phyloP scores from a whole-genome alignment of 2,329 filamentous ascomycete species.

The Cordyceps javanica region DNA sequence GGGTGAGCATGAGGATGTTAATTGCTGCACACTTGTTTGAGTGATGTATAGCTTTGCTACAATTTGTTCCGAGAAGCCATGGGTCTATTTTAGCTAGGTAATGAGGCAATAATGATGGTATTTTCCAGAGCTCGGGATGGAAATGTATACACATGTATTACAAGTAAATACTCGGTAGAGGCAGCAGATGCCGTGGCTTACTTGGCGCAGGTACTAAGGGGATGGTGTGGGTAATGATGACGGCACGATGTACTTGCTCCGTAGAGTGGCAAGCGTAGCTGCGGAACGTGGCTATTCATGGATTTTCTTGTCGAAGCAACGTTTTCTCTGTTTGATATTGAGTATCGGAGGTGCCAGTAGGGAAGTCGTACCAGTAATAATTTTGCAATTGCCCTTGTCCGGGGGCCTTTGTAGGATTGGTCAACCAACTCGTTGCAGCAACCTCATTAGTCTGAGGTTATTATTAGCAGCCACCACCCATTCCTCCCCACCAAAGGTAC shows the following conservation, averaged over 20 bases:
- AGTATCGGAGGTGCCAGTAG: too few relatives aligned
- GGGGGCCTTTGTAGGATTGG: too few relatives aligned
- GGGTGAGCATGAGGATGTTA: not conserved
- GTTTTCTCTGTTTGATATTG: too few relatives aligned
- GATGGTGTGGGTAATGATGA: constrained; percentile 9
- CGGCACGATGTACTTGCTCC: constrained; percentile 1
- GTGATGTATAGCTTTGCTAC: not conserved
- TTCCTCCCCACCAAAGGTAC: not conserved
- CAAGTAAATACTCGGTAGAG: too few relatives aligned
- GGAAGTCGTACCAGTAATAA: too few relatives aligned
- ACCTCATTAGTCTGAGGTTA: not conserved
- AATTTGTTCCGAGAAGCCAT: not conserved
- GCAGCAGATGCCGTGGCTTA: not conserved
- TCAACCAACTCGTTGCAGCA: too few relatives aligned
- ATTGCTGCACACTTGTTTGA: not conserved
- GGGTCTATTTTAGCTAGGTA: constrained; percentile 1
- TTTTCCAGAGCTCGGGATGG: not conserved
- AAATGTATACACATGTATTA: not conserved
- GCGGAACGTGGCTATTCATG: not conserved
- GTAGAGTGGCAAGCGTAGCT: too few relatives aligned
- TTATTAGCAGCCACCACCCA: not conserved
- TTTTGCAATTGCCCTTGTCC: too few relatives aligned
- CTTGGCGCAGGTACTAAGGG: not conserved
- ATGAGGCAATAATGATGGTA: not conserved
- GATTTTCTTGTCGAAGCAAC: not conserved